Conservation (phyloP, 257 asterid species). For the Coffea canephora region DNA sequence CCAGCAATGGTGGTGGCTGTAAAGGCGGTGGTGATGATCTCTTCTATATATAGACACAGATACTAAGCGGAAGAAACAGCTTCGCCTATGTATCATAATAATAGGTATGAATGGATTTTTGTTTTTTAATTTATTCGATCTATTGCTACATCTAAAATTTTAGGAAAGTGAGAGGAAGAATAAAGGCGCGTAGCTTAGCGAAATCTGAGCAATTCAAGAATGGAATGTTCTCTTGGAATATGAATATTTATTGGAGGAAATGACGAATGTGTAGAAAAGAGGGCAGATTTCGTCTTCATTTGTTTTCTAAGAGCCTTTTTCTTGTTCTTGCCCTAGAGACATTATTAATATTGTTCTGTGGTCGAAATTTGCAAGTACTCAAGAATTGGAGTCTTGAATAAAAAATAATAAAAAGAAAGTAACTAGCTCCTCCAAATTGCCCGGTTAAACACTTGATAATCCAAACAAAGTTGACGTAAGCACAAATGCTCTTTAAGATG, state of each 20-base stretch:
- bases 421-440: too few relatives aligned
- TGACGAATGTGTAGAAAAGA: not conserved
- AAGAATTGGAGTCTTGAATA: too few relatives aligned
- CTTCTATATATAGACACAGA: slow-evolving; percentile 1
- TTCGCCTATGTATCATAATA: slow-evolving; percentile 60
- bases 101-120: not conserved
- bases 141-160: not conserved
- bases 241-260: not conserved
- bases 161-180: not conserved
- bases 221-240: not conserved
- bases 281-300: too few relatives aligned
- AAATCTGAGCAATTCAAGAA: not conserved
- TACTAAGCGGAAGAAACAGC: slow-evolving; percentile 13
- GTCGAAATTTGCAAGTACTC: too few relatives aligned
- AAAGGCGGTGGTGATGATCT: slow-evolving; percentile 16
- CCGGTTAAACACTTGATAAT: too few relatives aligned
- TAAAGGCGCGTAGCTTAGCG: not conserved
- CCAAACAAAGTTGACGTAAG: too few relatives aligned
- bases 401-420: too few relatives aligned
- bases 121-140: not conserved
- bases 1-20: slow-evolving; percentile 19
- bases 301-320: too few relatives aligned
- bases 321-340: not conserved
- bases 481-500: too few relatives aligned
- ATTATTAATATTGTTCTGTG: too few relatives aligned